phyloP scores from a whole-genome alignment of 495 filamentous ascomycete species.

The Chaetomium cochliodes region DNA sequence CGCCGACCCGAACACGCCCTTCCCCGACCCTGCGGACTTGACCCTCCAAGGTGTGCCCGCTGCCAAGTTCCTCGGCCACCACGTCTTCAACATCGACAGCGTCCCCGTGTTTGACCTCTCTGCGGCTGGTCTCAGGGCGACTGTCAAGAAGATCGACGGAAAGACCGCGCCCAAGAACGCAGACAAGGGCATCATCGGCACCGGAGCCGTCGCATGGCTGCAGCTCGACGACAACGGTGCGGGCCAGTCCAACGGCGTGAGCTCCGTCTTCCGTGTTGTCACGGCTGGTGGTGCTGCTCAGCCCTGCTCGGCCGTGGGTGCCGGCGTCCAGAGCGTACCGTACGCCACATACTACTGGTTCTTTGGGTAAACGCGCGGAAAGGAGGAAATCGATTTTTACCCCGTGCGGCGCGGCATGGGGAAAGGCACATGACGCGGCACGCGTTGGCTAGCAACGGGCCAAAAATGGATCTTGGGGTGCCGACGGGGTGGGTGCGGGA shows the following conservation, averaged over 20 bases:
- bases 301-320: conserved; percentile 45
- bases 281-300: conserved; percentile 62
- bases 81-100: conserved; percentile 58
- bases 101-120: conserved; percentile 60
- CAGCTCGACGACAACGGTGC: conserved; percentile 49
- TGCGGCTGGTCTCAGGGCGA: conserved; percentile 35
- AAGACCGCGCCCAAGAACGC: conserved; percentile 49
- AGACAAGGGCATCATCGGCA: conserved; percentile 42
- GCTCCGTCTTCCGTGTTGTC: conserved; percentile 63
- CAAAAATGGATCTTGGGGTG: conserved; percentile 5
- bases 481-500: conserved; percentile 8
- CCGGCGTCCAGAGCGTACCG: conserved; percentile 50
- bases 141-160: conserved; percentile 42
- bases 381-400: background rate
- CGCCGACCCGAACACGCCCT: conserved; percentile 41
- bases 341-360: conserved; percentile 76
- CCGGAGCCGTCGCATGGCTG: conserved; percentile 65
- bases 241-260: conserved; percentile 46
- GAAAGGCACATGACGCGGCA: background rate
- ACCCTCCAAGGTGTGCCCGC: conserved; percentile 28
- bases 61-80: conserved; percentile 55
- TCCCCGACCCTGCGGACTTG: conserved; percentile 40
- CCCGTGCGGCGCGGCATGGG: background rate
- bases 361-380: conserved; percentile 42
- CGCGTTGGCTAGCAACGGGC: background rate